Evolutionary conservation across 2,329 filamentous ascomycete species (phyloP), one percentile per base, ranked within the genome.

Genomic region (Colletotrichum falcatum): DNA sequence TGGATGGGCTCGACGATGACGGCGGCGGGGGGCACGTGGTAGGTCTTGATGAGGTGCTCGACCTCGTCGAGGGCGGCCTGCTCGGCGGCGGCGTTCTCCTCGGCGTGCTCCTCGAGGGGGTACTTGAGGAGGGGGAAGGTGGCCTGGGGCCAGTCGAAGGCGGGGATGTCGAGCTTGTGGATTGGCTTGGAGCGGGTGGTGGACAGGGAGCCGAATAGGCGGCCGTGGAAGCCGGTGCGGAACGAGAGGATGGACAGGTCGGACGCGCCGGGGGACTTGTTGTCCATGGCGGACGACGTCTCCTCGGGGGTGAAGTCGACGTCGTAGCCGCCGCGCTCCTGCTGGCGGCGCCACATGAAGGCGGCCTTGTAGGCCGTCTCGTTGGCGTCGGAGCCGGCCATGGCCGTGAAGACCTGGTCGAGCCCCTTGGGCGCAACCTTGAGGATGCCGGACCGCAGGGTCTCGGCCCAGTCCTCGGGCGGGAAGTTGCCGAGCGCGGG

Each of bases 321-420:
- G 46, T 91, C 81, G 55, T 89, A 85, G 9, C 94, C 94, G 74
- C 94, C 94, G 72, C 95, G 93, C 82, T 96, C 89, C 73, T 90
- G 87, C 81, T 94, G 92, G 59, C 93, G 90, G 78, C 92, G 91
- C 88, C 92, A 97, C 91, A 97, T 97, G 84, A 97, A 97, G 60
- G 95, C 94, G 11, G 94, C 94, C 85, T 97, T 97, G 89, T 94
- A 97, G 53, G 95, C 95, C 42, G 93, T 92, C 84, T 97, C 95
- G 83, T 97, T 97, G 82, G 94, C 94, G 78, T 97, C 94, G 26
- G 94, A 97, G 72, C 94, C 94, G 64, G 94, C 90, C 86, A 94
- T 92, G 74, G 92, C 94, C 23, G 94, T 97, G 84, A 97, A 97
- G 75, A 97, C 94, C 81, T 97, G 93, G 85, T 94, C 84, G 73